Evolutionary conservation across 2,329 filamentous ascomycete species (phyloP), one percentile per base, ranked within the genome.

Genomic region (Diplodia corticola): DNA sequence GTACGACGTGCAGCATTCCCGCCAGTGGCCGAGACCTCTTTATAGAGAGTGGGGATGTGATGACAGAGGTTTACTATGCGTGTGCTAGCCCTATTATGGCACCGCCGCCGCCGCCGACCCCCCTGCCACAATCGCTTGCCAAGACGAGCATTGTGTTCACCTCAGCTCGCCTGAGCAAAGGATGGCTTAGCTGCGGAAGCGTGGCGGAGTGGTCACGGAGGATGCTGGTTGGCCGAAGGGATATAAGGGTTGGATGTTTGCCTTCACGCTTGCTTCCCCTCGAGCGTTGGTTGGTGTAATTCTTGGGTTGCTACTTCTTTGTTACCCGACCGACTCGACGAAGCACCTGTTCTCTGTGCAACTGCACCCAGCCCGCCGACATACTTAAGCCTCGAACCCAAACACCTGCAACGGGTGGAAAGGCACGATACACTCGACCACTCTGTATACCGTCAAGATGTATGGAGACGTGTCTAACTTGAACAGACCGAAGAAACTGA

Each of bases 401-500:
- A 24, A 22, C 6, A 49, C 12, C 48, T 50, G 22, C 0, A 22
- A 28, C 48, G 5, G 40, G 1, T n/a, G 20, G 6, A 44, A 20
- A 50, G 10, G 48, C n/a, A n/a, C 22, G 20, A 26, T 5, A 13
- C 20, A 10, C 20, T 50, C 20, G 5, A 50, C 6, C 4, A 7
- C 12, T 33, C 33, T 53, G 5, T 30, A 1, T 9, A 12, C 15
- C 2, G n/a, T 9, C 28, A 60, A 59, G 17, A 46, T 60, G 46
- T 22, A 26, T 9, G 22, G 26, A n/a, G 2, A 49, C 5, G 22
- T 28, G 1, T 22, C 35, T 10, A 44, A 17, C 2, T 15, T 60
- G 53, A 59, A 22, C 17, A 46, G 54, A 5, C 64, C 64, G 28
- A 66, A 66, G 64, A 66, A 66, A 49, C 28, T 66, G 35, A 40